phyloP scores from a whole-genome alignment of 73 alveolate species.

The Uronychia setigera region DNA sequence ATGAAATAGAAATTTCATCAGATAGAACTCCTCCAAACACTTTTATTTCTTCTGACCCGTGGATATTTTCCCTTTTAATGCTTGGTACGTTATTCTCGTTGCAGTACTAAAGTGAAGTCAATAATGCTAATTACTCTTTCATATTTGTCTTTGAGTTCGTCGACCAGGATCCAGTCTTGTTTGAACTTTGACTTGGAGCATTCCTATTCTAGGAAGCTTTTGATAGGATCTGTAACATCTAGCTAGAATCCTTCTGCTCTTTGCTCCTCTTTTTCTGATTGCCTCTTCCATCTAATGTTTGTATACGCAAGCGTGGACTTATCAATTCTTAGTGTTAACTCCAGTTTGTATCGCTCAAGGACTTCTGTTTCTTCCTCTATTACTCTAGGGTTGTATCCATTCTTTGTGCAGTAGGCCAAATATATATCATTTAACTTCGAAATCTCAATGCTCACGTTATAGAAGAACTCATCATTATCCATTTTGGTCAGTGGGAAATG shows the following conservation, averaged over 20 bases:
- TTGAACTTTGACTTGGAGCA: constrained; percentile 6
- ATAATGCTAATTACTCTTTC: neutral
- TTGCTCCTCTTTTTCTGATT: constrained; percentile 1
- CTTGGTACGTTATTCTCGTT: neutral
- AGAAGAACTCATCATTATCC: neutral
- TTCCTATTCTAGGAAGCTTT: neutral
- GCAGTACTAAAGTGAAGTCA: neutral
- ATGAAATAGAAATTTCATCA: constrained; percentile 12
- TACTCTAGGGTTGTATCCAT: constrained; percentile 14
- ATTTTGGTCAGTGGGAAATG: constrained; percentile 8
- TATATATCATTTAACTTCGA: neutral
- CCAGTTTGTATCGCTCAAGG: neutral
- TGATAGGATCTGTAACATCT: neutral
- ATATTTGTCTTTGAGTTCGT: constrained; percentile 15
- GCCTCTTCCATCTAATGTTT: constrained; percentile 30
- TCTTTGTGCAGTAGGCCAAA: constrained; percentile 18
- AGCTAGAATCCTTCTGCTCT: neutral
- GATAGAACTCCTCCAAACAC: neutral
- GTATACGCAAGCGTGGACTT: constrained; percentile 22
- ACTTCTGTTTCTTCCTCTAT: constrained; percentile 14
- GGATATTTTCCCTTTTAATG: neutral
- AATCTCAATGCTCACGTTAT: neutral
- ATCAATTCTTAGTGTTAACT: neutral
- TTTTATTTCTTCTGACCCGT: neutral
- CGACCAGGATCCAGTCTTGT: constrained; percentile 14